Percentiles rank a stretch among this genome's conserved stretches.
Conservation (phyloP, 2,329 filamentous ascomycete genomes). For the Fusarium piperis region DNA sequence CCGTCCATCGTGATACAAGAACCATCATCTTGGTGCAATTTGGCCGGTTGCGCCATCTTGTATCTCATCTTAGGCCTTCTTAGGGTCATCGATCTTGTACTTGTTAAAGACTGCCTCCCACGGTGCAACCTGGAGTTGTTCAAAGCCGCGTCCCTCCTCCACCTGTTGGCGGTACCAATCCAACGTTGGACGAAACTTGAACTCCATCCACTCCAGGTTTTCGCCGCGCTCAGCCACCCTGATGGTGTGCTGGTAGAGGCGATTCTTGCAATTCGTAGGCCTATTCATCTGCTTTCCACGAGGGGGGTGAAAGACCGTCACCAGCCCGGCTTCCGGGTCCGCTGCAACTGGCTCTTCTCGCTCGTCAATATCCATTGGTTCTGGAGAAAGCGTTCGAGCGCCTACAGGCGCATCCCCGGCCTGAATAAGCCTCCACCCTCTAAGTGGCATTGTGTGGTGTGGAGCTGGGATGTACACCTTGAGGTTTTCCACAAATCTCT, state of each 20-base stretch:
- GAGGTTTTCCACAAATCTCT: constrained; percentile 45
- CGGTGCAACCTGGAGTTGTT: constrained; percentile 57
- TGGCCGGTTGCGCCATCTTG: neutral
- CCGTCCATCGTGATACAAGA: constrained; percentile 8
- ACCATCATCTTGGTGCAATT: neutral
- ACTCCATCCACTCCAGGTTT: constrained; percentile 35
- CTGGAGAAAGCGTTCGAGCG: neutral
- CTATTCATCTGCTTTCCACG: constrained; percentile 35
- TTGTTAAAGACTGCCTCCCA: constrained; percentile 55
- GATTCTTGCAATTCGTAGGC: constrained; percentile 53
- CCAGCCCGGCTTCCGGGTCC: constrained; percentile 25
- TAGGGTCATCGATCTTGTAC: constrained; percentile 40
- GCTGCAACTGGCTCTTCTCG: constrained; percentile 32
- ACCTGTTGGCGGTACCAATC: constrained; percentile 63
- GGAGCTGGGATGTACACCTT: constrained; percentile 50
- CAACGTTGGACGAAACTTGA: constrained; percentile 57
- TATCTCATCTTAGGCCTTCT: constrained; percentile 15
- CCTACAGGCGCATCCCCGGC: constrained; percentile 4
- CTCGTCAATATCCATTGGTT: constrained; percentile 35
- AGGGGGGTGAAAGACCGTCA: constrained; percentile 60
- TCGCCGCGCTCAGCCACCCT: neutral
- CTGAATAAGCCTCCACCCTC: constrained; percentile 53
- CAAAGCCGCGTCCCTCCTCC: constrained; percentile 58
- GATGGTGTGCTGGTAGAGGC: constrained; percentile 52
- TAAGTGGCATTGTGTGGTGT: constrained; percentile 37